Conservation (phyloP, 371 early-diverging fungal species). For the Mucor circinelloides region DNA sequence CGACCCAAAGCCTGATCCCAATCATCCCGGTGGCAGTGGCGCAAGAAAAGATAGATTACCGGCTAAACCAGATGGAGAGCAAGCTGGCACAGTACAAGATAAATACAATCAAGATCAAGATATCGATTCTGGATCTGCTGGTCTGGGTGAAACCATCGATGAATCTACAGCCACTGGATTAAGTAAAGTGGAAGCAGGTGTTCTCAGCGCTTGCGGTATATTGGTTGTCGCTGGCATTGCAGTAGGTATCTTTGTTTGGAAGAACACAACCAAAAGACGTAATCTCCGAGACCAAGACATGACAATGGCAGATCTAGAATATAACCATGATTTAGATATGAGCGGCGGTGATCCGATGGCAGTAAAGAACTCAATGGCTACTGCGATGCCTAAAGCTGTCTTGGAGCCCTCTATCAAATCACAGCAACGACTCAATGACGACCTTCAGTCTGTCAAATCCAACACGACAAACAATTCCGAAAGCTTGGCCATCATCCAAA, state of each 20-base stretch:
- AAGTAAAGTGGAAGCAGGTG: slow-evolving; percentile 14
- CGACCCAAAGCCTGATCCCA: not conserved
- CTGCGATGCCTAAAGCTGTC: not conserved
- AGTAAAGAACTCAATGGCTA: not conserved
- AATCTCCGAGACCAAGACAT: not conserved
- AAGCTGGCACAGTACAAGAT: not conserved
- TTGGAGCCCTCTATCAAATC: not conserved
- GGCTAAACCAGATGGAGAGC: not conserved
- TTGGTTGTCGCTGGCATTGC: slow-evolving; percentile 24
- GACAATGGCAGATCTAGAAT: not conserved
- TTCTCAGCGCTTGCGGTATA: slow-evolving; percentile 16
- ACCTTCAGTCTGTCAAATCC: not conserved
- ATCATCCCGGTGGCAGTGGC: not conserved
- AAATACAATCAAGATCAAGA: not conserved
- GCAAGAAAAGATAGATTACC: not conserved
- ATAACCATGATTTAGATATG: not conserved
- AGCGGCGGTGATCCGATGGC: not conserved
- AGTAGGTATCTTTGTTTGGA: slow-evolving; percentile 24
- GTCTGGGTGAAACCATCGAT: not conserved
- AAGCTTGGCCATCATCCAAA: not conserved
- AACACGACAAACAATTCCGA: not conserved
- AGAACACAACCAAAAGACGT: slow-evolving; percentile 9
- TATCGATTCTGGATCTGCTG: not conserved
- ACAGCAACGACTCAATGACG: not conserved
- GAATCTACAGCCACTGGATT: slow-evolving; percentile 1